Percentiles rank a stretch among this genome's conserved stretches.
These are phyloP conservation scores for Halophytophthora batemanensis DNA, from an alignment of 352 stramenopile species.

Conservation along the genomic window DNA sequence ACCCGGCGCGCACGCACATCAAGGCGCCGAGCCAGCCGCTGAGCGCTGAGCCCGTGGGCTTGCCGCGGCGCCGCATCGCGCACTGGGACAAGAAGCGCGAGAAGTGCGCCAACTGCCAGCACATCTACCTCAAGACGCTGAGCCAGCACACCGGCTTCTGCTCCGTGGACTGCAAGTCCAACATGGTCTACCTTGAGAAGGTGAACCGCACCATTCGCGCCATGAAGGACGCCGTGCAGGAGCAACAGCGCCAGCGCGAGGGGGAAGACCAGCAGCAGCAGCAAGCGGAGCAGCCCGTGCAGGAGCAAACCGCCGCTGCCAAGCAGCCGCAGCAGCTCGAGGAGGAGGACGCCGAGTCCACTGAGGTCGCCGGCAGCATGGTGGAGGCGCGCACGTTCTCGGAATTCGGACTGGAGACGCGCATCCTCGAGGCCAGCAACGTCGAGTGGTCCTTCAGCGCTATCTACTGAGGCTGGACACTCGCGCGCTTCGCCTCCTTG, in stretches of 20 bases:
- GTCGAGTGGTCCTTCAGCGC: constrained; percentile 79
- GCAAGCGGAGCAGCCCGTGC: constrained; percentile 8
- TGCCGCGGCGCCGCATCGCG: constrained; percentile 44
- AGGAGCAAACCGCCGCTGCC: constrained; percentile 4
- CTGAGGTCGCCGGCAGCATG: no score
- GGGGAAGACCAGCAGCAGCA: constrained; percentile 15
- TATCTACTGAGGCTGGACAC: constrained; percentile 55
- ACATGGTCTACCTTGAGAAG: constrained; percentile 79
- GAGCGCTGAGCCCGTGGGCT: constrained; percentile 30
- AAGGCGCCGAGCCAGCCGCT: constrained; percentile 57
- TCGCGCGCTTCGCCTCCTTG: no score
- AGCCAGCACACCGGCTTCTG: constrained; percentile 73
- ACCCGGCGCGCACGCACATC: constrained; percentile 27
- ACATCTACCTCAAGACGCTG: constrained; percentile 86
- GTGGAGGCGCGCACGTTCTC: constrained; percentile 80
- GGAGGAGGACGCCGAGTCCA: constrained; percentile 18
- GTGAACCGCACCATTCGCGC: constrained; percentile 80
- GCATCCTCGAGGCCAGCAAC: constrained; percentile 51
- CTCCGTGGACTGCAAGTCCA: constrained; percentile 88
- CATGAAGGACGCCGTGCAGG: constrained; percentile 66
- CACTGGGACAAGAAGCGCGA: constrained; percentile 87
- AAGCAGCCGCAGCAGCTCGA: constrained; percentile 17
- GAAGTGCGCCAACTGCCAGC: constrained; percentile 80
- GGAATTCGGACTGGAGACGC: constrained; percentile 70
- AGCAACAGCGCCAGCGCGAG: constrained; percentile 39